Base-by-base conservation (phyloP, 2,329 filamentous ascomycete species). In the Fusarium secorum region DNA sequence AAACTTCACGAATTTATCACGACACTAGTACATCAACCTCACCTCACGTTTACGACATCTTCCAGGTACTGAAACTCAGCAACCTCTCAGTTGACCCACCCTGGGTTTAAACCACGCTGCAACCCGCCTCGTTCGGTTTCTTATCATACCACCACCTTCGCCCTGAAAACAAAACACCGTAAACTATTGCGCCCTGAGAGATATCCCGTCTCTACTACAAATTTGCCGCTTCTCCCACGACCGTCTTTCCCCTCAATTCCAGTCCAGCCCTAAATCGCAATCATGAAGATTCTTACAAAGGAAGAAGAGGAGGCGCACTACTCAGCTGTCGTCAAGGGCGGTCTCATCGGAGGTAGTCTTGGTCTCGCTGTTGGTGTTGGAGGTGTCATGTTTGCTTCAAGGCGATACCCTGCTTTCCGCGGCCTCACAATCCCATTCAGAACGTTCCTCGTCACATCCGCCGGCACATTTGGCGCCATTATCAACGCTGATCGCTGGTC, bases 231-330 rank as follows among this genome's bases (percentile, higher is more conserved):
- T 58, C 24, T 26, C 49, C 33, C 38, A 24, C 63, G 48, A 51
- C 56, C 45, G 46, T 33, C 30, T 48, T 45, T 33, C 9, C 44
- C 20, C 28, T 20, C 20, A 59, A 57, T 24, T 33, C 7, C 42
- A 45, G 41, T 52, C 26, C 56, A 59, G 57, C 67, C 72, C 73
- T 70, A 58, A 58, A 69, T 72, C 73, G 72, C 75, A 82, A 86
- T 54, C 70, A 99, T 98, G 96, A 98, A 98, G 91, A 86, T 98
- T 79, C 88, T 98, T 80, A 97, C 93, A 76, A 94, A 95, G 81
- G 94, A 98, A 88, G 93, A 98, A 84, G 95, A 98, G 84, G 81
- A 86, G 66, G 93, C 88, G 58, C 95, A 98, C 87, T 97, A 97
- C 88, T 84, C 86, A 79, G 85, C 88, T 65, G 96, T 97, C 67